A percentile compares a stretch with the other conserved stretches of the same genome.
These are phyloP conservation scores for Ulmus americana DNA, from an alignment of 331 rosid species.

Conservation along the genomic window DNA sequence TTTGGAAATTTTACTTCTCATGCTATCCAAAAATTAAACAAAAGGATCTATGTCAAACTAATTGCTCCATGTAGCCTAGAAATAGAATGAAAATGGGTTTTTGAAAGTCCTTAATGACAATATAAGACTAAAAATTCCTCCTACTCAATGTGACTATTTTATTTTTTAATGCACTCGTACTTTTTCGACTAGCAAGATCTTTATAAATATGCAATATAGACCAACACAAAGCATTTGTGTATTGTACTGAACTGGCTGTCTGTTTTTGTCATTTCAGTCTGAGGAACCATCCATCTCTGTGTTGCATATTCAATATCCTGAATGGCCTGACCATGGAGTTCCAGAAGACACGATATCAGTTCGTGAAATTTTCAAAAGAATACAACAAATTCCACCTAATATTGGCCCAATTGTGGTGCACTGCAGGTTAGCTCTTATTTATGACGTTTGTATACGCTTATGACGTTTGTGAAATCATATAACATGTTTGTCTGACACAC, in stretches of 20 bases:
- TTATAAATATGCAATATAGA: neutral
- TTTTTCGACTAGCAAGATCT: neutral
- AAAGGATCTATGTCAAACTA: too few relatives aligned
- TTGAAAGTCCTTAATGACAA: too few relatives aligned
- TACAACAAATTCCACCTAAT: conserved; percentile 57
- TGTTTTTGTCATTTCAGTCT: conserved; percentile 41
- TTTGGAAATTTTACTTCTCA: too few relatives aligned
- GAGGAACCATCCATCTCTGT: conserved; percentile 59
- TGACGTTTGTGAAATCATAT: conserved; percentile 10
- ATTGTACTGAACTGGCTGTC: conserved; percentile 4
- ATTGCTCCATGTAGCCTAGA: too few relatives aligned
- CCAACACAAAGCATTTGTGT: too few relatives aligned
- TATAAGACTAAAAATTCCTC: too few relatives aligned
- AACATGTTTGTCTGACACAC: conserved; percentile 43
- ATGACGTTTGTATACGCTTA: conserved; percentile 7
- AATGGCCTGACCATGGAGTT: conserved; percentile 98
- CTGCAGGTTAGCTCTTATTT: conserved; percentile 65
- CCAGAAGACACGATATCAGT: conserved; percentile 63
- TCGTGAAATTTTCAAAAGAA: conserved; percentile 69
- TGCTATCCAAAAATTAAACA: too few relatives aligned
- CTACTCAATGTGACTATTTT: neutral
- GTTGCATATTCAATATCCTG: conserved; percentile 79
- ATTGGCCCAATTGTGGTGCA: conserved; percentile 85
- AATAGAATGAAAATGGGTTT: too few relatives aligned
- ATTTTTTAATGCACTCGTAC: neutral